A percentile compares a stretch with the other conserved stretches of the same genome.
phyloP scores from a whole-genome alignment of 495 filamentous ascomycete species.

The Penicillium simplicissimum region DNA sequence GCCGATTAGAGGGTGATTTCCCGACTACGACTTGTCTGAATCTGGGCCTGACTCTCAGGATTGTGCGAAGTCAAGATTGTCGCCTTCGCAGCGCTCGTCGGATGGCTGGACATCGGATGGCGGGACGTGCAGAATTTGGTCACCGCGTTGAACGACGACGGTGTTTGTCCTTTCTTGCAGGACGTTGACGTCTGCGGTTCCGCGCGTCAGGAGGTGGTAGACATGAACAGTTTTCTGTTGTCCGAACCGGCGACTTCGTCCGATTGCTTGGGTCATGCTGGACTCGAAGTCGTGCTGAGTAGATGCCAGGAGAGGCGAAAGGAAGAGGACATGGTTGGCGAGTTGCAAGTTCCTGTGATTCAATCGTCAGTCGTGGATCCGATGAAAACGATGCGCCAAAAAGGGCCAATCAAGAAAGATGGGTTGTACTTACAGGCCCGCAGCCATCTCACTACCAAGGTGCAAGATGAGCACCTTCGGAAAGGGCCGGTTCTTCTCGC shows the following conservation, averaged over 20 bases:
- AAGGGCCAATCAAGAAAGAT: not conserved
- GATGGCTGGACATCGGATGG: not conserved
- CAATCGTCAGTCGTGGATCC: not conserved
- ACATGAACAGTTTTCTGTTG: slow-evolving; percentile 67
- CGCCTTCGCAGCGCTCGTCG: slow-evolving; percentile 5
- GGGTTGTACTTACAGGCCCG: slow-evolving; percentile 60
- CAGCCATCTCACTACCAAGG: slow-evolving; percentile 61
- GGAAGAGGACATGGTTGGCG: slow-evolving; percentile 78
- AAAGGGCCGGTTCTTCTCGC: not conserved
- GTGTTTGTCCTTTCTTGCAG: slow-evolving; percentile 47
- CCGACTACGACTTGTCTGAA: not conserved
- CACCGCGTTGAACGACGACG: slow-evolving; percentile 28
- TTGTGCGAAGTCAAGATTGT: not conserved
- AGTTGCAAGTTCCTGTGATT: slow-evolving; percentile 64
- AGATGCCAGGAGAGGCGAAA: slow-evolving; percentile 57
- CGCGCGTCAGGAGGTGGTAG: slow-evolving; percentile 64
- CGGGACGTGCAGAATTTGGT: not conserved
- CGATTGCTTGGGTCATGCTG: slow-evolving; percentile 69
- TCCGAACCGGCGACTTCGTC: slow-evolving; percentile 64
- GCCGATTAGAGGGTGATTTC: not conserved
- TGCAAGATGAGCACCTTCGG: slow-evolving; percentile 65
- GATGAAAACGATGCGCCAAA: not conserved
- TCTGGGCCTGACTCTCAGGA: not conserved
- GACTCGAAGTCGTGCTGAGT: slow-evolving; percentile 60
- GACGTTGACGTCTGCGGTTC: slow-evolving; percentile 72